Percentiles rank a stretch among this genome's conserved stretches.
Evolutionary conservation across 371 early-diverging fungal genomes (phyloP).

Genomic region (Mucor ambiguus): DNA sequence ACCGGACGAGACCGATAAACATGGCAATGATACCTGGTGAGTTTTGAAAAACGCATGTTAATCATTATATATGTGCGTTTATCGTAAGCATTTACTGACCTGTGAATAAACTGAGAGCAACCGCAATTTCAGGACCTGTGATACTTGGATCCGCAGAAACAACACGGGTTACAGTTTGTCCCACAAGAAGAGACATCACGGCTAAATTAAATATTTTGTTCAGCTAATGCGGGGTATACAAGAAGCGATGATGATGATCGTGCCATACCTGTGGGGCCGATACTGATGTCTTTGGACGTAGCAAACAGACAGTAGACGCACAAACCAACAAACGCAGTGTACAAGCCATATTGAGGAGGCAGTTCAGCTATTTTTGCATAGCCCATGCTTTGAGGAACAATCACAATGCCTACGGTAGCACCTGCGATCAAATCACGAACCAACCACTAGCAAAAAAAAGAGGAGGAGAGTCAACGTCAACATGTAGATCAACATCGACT

Average conservation of each 20-base stretch:
- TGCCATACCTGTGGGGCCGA: constrained; percentile 77
- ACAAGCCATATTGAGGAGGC: constrained; percentile 84
- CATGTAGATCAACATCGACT: constrained; percentile 10
- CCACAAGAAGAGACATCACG: constrained; percentile 80
- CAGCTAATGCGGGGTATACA: not conserved
- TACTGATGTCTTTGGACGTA: constrained; percentile 85
- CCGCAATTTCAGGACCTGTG: constrained; percentile 50
- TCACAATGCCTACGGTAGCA: constrained; percentile 81
- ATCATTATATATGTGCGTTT: too few relatives aligned
- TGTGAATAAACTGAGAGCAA: constrained; percentile 57
- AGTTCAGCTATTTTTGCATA: constrained; percentile 85
- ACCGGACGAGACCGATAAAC: constrained; percentile 71
- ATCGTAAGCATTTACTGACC: not conserved
- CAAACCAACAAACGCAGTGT: constrained; percentile 75
- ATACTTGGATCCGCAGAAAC: constrained; percentile 33
- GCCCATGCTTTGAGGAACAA: constrained; percentile 86
- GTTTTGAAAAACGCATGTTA: too few relatives aligned
- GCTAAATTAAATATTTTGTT: constrained; percentile 39
- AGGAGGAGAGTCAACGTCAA: not conserved
- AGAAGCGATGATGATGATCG: too few relatives aligned
- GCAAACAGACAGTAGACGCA: constrained; percentile 80
- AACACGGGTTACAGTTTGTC: constrained; percentile 63
- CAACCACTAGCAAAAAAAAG: constrained; percentile 59
- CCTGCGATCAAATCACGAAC: constrained; percentile 86
- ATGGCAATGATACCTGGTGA: constrained; percentile 62